phyloP scores from a whole-genome alignment of 2,329 filamentous ascomycete species.

The Botrytis squamosa region DNA sequence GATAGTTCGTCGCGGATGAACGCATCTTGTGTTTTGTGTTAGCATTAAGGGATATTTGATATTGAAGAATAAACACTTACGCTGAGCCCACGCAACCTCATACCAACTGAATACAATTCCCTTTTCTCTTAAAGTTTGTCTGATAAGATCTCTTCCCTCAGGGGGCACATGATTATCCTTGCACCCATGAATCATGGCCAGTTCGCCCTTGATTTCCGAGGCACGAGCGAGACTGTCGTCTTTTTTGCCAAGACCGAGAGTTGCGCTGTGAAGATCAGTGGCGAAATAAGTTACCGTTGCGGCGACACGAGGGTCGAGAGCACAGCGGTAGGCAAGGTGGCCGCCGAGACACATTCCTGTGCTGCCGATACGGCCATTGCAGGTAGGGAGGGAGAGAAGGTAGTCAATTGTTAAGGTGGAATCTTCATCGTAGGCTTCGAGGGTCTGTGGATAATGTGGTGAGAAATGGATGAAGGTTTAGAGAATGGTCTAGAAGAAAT shows the following conservation, averaged over 20 bases:
- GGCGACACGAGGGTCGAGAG: constrained; percentile 72
- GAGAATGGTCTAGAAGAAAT: neutral
- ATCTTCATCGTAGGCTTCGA: constrained; percentile 84
- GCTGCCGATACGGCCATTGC: constrained; percentile 74
- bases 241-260: constrained; percentile 66
- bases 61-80: constrained; percentile 44
- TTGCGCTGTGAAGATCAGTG: constrained; percentile 81
- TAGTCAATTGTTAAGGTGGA: constrained; percentile 65
- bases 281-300: constrained; percentile 87
- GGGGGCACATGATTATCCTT: constrained; percentile 88
- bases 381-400: constrained; percentile 70
- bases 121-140: constrained; percentile 74
- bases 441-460: constrained; percentile 52
- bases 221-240: constrained; percentile 61
- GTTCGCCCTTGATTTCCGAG: constrained; percentile 70
- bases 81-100: constrained; percentile 90
- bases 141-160: constrained; percentile 77
- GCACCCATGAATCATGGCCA: constrained; percentile 89
- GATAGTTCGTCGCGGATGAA: constrained; percentile 91
- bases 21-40: constrained; percentile 55
- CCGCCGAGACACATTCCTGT: constrained; percentile 94
- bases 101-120: constrained; percentile 77
- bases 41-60: neutral
- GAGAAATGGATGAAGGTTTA: neutral
- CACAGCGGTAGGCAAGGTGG: constrained; percentile 72